Base-by-base conservation (phyloP, 345 rosid species). In the Carallia brachiata region DNA sequence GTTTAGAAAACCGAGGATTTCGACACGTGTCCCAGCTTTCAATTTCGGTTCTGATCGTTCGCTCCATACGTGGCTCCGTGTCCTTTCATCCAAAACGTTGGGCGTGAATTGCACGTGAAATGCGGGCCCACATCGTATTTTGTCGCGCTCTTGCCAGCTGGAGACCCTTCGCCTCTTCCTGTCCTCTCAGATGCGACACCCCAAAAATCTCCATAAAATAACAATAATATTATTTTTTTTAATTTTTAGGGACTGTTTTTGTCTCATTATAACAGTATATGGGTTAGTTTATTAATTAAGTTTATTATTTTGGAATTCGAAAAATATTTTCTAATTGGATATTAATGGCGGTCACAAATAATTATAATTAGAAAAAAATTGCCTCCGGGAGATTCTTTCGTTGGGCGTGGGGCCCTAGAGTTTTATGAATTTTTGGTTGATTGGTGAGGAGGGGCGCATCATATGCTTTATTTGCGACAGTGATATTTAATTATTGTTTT, bases 401-500 rank as follows among this genome's bases (percentile, higher is more conserved):
- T 57, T 19, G 27, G 32, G 6, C 7, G 23, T 27, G 28, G 66
- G 48, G n/a, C 36, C 63, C 71, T 68, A 39, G 57, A 68, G 10
- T 59, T 52, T 27, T 27, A 17, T 15, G 34, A 48, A 32, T 15
- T 62, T 23, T 17, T 27, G 30, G 70, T 63, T 52, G 76, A 59
- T 65, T 39, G 78, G 66, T 61, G 74, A 65, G 60, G 40, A 23
- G 23, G 36, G 50, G 52, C 34, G 19, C 52, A 36, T 73, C 69
- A 65, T 56, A 12, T 12, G 63, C 66, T 62, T 71, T 65, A 65
- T 56, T 48, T 15, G 81, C 58, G 81, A 79, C 54, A 72, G 28
- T 5, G 62, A 65, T 36, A 44, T 36, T 13, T 16, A 17, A 9
- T 10, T 3, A 39, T 13, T 4, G 67, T 10, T 44, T 48, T 18